phyloP scores from a whole-genome alignment of 176 grass and related monocot species.

The Paspalum vaginatum region DNA sequence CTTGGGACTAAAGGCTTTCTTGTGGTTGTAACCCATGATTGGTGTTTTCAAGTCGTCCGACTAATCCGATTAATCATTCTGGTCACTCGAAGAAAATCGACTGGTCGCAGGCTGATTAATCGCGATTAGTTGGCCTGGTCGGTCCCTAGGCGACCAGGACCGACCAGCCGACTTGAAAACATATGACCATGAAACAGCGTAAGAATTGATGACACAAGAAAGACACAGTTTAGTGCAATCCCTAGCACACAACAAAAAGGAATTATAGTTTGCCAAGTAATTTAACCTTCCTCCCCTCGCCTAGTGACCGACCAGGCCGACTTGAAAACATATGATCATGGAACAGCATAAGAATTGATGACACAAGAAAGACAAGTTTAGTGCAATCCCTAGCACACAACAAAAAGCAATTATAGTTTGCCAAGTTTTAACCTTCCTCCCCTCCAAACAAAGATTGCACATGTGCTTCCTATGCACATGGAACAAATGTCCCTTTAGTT shows the following conservation, averaged over 20 bases:
- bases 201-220: neutral
- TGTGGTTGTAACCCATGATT: neutral
- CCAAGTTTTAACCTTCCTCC: conserved; percentile 79
- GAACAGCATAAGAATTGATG: neutral
- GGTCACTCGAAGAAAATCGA: too few species aligned
- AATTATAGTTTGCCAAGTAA: neutral
- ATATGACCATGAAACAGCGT: too few species aligned
- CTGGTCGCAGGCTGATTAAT: too few species aligned
- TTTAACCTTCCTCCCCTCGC: conserved; percentile 95
- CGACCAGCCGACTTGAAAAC: too few species aligned
- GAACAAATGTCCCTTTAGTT: conserved; percentile 90
- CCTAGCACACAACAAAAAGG: neutral
- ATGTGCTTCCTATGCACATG: conserved; percentile 75
- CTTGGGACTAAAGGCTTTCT: too few species aligned
- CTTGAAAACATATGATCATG: too few species aligned
- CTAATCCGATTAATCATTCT: too few species aligned
- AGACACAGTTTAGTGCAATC: neutral
- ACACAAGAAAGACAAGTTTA: conserved; percentile 13
- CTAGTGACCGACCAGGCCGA: too few species aligned
- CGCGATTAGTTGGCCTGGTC: too few species aligned
- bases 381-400: neutral
- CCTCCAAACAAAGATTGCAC: conserved; percentile 93
- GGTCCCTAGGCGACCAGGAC: too few species aligned
- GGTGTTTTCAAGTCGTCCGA: too few species aligned
- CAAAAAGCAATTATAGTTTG: neutral